These are phyloP conservation scores for Globisporangium paroecandrum DNA, from an alignment of 352 stramenopile genomes.

Conservation along the genomic window DNA sequence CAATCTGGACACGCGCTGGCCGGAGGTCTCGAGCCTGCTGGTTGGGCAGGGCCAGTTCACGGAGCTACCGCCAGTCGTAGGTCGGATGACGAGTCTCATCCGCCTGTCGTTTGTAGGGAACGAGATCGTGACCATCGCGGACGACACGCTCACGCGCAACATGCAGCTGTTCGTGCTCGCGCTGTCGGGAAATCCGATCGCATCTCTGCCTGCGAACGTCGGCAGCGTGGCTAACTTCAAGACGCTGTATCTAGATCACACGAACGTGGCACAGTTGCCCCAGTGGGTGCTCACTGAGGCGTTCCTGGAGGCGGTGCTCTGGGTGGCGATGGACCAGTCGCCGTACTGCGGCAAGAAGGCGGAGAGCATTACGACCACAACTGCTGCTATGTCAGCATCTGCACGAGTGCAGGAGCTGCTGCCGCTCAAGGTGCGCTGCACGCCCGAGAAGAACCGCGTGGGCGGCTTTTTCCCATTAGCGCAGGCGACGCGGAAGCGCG, in stretches of 20 bases:
- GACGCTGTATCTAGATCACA: constrained; percentile 14
- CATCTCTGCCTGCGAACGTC: background rate
- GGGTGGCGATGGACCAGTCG: background rate
- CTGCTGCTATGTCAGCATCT: background rate
- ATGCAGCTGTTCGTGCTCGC: constrained; percentile 13
- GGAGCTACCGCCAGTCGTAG: background rate
- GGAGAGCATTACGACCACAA: too few relatives aligned
- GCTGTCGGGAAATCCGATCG: constrained; percentile 11
- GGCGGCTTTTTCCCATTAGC: constrained; percentile 10
- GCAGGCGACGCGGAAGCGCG: background rate
- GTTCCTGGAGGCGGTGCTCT: constrained; percentile 14
- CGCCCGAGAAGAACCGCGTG: constrained; percentile 12
- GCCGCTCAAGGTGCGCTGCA: constrained; percentile 13
- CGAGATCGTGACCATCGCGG: constrained; percentile 4
- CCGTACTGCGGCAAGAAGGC: background rate
- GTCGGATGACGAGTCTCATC: constrained; percentile 11
- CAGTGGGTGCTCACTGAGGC: constrained; percentile 3
- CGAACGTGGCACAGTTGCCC: background rate
- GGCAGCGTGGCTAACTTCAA: constrained; percentile 12
- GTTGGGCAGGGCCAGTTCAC: constrained; percentile 2
- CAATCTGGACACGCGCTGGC: constrained; percentile 13
- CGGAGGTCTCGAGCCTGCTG: constrained; percentile 9
- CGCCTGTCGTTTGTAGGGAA: constrained; percentile 13
- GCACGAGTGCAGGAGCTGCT: constrained; percentile 8
- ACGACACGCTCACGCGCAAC: constrained; percentile 1